phyloP scores from a whole-genome alignment of 2,329 filamentous ascomycete species.

The Penicillium brevicompactum region DNA sequence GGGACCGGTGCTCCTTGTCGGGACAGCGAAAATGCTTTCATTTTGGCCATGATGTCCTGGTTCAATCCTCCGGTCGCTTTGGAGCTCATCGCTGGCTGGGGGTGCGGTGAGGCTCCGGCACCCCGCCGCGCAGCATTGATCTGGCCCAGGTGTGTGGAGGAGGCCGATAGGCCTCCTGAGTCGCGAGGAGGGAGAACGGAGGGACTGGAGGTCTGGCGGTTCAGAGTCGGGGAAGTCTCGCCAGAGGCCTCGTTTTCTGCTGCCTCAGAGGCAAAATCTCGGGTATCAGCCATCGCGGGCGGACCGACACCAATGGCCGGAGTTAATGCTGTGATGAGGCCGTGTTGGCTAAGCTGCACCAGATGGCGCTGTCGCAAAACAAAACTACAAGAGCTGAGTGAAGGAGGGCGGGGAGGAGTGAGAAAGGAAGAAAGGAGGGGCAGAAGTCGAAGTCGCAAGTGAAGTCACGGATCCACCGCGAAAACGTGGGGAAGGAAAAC shows the following conservation, averaged over 20 bases:
- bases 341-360: constrained; percentile 1
- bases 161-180: constrained; percentile 65
- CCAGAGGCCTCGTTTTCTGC: constrained; percentile 51
- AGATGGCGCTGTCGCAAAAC: background rate
- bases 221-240: constrained; percentile 28
- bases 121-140: constrained; percentile 67
- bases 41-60: constrained; percentile 67
- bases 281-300: constrained; percentile 17
- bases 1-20: constrained; percentile 59
- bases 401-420: background rate
- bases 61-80: constrained; percentile 55
- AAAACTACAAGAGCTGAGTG: background rate
- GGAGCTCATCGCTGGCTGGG: constrained; percentile 36
- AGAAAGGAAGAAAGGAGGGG: constrained; percentile 10
- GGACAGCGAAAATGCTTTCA: constrained; percentile 70
- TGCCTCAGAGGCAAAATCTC: constrained; percentile 15
- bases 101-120: constrained; percentile 27
- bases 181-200: constrained; percentile 30
- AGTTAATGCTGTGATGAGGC: constrained; percentile 20
- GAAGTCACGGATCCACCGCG: constrained; percentile 10
- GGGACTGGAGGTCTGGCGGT: constrained; percentile 24
- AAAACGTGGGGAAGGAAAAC: constrained; percentile 10
- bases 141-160: constrained; percentile 81
- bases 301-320: constrained; percentile 24
- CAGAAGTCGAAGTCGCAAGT: constrained; percentile 8